Evolutionary conservation across 192 early-diverging fungal species (phyloP).

Genomic region (Linnemannia hyalina): DNA sequence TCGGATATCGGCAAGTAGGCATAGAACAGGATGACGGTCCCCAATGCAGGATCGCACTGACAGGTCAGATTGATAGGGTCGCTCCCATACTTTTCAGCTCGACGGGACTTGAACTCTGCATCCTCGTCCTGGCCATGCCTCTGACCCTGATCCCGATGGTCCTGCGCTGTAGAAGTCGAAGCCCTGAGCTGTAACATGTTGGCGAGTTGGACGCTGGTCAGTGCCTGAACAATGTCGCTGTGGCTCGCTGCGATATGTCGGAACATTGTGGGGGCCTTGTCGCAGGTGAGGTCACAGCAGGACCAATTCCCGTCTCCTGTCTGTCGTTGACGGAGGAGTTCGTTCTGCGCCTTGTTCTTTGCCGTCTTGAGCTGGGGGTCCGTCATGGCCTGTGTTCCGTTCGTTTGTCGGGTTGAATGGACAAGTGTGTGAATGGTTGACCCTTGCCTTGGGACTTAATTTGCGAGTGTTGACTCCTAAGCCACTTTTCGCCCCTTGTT

Average conservation of each 20-base stretch:
- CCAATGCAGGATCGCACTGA: constrained; percentile 41
- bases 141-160: neutral
- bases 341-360: constrained; percentile 26
- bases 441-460: neutral
- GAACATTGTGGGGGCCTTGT: constrained; percentile 23
- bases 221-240: constrained; percentile 18
- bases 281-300: constrained; percentile 22
- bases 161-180: neutral
- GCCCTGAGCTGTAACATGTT: neutral
- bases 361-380: constrained; percentile 19
- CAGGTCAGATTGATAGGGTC: constrained; percentile 62
- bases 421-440: neutral
- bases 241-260: constrained; percentile 37
- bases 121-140: neutral
- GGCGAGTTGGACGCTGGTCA: neutral
- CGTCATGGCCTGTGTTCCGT: constrained; percentile 1
- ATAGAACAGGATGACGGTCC: constrained; percentile 67
- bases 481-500: neutral
- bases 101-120: constrained; percentile 24
- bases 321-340: constrained; percentile 18
- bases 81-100: constrained; percentile 50
- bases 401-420: neutral
- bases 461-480: constrained; percentile 1
- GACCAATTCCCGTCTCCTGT: constrained; percentile 25
- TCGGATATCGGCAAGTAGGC: constrained; percentile 51